Evolutionary conservation across 2,329 filamentous ascomycete species (phyloP), one percentile per base, ranked within the genome.

Genomic region (Sporothrix pseudoabietina): DNA sequence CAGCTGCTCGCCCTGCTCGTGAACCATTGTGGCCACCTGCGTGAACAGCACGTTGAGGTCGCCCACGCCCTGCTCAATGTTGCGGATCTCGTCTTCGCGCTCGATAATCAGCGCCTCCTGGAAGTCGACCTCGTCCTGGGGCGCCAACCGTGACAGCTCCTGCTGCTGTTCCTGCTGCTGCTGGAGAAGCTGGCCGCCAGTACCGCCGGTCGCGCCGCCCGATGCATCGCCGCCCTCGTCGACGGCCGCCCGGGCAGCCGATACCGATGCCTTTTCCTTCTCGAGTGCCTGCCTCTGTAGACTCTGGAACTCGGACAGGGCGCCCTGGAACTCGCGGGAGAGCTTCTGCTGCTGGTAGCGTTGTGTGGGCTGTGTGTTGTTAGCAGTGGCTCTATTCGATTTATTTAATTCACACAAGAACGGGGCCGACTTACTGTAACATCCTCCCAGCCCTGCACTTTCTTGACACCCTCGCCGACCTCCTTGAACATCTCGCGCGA

Each of bases 311-410:
- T 98, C 94, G 77, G 91, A 89, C 74, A 98, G 89, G 68, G 93
- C 92, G 49, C 92, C 88, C 80, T 94, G 92, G 85, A 98, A 98
- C 81, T 98, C 94, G 79, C 93, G 92, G 75, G 94, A 95, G 47
- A 99, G 88, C 82, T 98, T 98, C 78, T 95, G 93, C 79, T 98
- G 95, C 30, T 94, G 96, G 85, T 97, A 98, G 82, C 95, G 97
- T 85, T 99, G 96, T 72, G 94, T 92, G 75, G 95, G 93, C 94
- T 97, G 74, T 0, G 74, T 0, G 3, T 4, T 65, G 61, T 65
- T 52, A 14, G 26, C 7, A 16, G 14, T 22, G 30, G n/a, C 0
- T 22, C 16, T 5, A 49, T 63, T 14, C 14, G 47, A 3, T 39
- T 30, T 8, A 52, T 19, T 26, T 16, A 32, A 47, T 35, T 6